Evolutionary conservation across 495 filamentous ascomycete species (phyloP).

Genomic region (Tricharina praecox): DNA sequence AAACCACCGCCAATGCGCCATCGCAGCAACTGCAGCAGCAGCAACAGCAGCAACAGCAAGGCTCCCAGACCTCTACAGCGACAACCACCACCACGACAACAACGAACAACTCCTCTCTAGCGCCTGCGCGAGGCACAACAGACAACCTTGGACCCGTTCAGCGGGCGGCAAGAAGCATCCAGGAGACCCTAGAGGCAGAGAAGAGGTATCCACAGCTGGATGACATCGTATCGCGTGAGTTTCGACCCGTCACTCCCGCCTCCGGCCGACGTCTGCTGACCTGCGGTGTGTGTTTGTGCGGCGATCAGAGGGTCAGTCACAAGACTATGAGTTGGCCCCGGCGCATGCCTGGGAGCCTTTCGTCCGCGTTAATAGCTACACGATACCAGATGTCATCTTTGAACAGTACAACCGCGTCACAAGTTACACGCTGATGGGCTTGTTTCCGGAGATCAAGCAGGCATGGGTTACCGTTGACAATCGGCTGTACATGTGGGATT

Average conservation of each 20-base stretch:
- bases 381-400: constrained; percentile 75
- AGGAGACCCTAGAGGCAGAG: constrained; percentile 56
- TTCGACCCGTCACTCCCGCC: not conserved
- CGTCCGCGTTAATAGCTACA: constrained; percentile 60
- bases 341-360: constrained; percentile 71
- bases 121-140: constrained; percentile 12
- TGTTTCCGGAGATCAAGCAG: constrained; percentile 84
- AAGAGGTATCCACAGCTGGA: constrained; percentile 77
- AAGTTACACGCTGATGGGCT: constrained; percentile 70
- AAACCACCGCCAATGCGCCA: constrained; percentile 8
- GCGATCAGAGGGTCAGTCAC: constrained; percentile 58
- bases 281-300: no score
- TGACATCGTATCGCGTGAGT: constrained; percentile 74
- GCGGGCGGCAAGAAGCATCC: constrained; percentile 70
- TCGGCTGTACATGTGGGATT: constrained; percentile 93
- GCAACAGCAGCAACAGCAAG: not conserved
- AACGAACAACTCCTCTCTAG: no score
- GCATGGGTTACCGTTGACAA: constrained; percentile 95
- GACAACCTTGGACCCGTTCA: constrained; percentile 45
- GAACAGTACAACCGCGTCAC: constrained; percentile 73
- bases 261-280: no score
- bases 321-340: constrained; percentile 65
- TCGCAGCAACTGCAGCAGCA: constrained; percentile 4
- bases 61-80: not conserved
- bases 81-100: not conserved